Conservation (phyloP, 306 rosid species). For the Senna tora region DNA sequence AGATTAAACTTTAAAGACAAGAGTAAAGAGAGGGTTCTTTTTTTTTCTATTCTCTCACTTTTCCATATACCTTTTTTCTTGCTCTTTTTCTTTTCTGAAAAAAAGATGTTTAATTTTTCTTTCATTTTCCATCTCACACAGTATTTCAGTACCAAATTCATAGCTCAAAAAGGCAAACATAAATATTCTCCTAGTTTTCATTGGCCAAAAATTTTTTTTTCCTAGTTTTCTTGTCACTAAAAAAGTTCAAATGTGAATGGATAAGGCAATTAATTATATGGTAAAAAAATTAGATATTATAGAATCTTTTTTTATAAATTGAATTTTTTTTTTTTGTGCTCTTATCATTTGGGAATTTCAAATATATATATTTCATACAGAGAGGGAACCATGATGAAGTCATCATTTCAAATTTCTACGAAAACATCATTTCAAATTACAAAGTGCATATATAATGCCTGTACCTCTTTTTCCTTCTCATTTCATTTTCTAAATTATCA, state of each 20-base stretch:
- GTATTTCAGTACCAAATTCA: neutral
- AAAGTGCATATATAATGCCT: neutral
- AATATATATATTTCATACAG: neutral
- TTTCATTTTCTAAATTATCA: neutral
- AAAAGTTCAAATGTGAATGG: neutral
- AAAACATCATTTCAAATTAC: neutral
- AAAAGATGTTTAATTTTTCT: neutral
- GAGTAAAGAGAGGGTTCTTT: slow-evolving; percentile 18
- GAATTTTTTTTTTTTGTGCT: neutral
- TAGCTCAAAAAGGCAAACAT: neutral
- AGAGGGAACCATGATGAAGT: neutral
- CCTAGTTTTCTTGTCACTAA: neutral
- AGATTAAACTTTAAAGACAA: neutral
- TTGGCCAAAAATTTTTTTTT: too few species aligned
- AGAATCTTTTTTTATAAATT: neutral
- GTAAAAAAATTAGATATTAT: neutral
- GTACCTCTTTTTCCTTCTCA: neutral
- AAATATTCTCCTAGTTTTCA: slow-evolving; percentile 15
- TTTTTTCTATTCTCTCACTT: slow-evolving; percentile 7
- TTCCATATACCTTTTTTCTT: neutral
- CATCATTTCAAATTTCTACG: neutral
- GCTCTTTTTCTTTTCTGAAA: neutral
- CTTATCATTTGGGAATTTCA: neutral
- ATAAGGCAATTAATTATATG: neutral
- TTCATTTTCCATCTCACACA: neutral